Evolutionary conservation across 2,329 filamentous ascomycete species (phyloP), one percentile per base, ranked within the genome.

Genomic region (Microascus cirrosus): DNA sequence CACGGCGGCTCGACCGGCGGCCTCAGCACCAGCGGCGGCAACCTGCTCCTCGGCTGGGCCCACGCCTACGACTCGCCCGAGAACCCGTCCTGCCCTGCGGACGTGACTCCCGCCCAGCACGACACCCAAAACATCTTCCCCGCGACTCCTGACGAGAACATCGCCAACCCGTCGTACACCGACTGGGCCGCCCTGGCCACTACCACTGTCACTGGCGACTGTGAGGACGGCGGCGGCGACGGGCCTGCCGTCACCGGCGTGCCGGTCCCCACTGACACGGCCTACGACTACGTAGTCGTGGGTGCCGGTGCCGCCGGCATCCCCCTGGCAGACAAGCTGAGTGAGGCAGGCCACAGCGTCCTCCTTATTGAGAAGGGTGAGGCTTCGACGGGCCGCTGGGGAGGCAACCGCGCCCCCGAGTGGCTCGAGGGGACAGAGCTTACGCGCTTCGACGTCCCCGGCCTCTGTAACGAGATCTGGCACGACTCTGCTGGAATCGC

Each of bases 401-500:
- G 82, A 25, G 83, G 84, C 12, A 79, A 72, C 39, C 75, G 84
- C 70, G 78, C 77, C 58, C 80, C 83, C 0, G 67, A 70, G 1
- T 89, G 86, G 86, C 76, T 83, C n/a, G 70, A 78, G 45, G 80
- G 78, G 39, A 82, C 80, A 18, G 81, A 82, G 34, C 67, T 88
- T 35, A 87, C 85, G 4, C 83, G 85, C 55, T 87, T 89, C 63
- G 86, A 89, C 64, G 80, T 88, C 5, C 85, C 85, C 0, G 84
- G 85, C 56, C 79, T 88, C 59, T 86, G 83, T 68, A 88, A 88
- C 66, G 75, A 87, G 69, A 86, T 89, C 62, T 86, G 83, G 79
- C 71, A 75, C 6, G 78, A 86, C 64, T 83, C 81, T 8, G 74
- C 74, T 4, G 84, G 82, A 25, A 83, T 87, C 62, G 80, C 82